Base-by-base conservation (phyloP, 768 basidiomycete species). In the Psilocybe azurescens region DNA sequence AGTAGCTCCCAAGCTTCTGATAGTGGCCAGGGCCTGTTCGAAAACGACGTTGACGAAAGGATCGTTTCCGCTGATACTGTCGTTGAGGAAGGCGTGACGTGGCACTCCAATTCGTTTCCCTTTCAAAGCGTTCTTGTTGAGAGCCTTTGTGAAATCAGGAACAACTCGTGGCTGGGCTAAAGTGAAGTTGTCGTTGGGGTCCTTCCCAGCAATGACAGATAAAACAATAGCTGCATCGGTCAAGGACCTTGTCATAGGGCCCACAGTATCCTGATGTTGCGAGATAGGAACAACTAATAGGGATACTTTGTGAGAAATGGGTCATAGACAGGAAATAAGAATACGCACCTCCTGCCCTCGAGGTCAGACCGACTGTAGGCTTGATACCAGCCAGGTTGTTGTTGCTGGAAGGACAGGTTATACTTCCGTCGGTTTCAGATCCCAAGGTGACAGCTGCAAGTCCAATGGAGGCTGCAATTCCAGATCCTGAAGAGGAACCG, bases 341-440 rank as follows among this genome's bases (percentile, higher is more conserved):
- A 9, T 7, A 48, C 70, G 47, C 60, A 83, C 87, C 86, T 70
- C 86, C 87, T 14, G 85, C 83, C 13, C 85, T 77, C 4, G 86
- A 87, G 3, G 85, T 86, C 36, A 86, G 70, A 0, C 87, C 87
- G 8, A 88, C 79, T 2, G 84, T 88, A 0, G 87, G 84, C 65
- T 86, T 87, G 51, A 88, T 84, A 0, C 86, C 87, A 3, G 78
- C 86, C 5, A 87, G 46, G 63, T 87, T 87, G 56, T 87, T 87
- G 18, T 78, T 70, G 64, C 76, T 78, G 0, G 81, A 71, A 24
- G 85, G 87, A 62, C 80, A 86, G 3, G 77, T 82, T 29, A 86
- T 85, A 56, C 84, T 85, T 6, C 86, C 84, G 60, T 83, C 80
- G 0, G 84, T 85, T 58, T 86, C 84, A 3, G 82, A 77, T 9